These are phyloP conservation scores for Candida montana DNA, from an alignment of 805 yeast genomes.

Conservation along the genomic window DNA sequence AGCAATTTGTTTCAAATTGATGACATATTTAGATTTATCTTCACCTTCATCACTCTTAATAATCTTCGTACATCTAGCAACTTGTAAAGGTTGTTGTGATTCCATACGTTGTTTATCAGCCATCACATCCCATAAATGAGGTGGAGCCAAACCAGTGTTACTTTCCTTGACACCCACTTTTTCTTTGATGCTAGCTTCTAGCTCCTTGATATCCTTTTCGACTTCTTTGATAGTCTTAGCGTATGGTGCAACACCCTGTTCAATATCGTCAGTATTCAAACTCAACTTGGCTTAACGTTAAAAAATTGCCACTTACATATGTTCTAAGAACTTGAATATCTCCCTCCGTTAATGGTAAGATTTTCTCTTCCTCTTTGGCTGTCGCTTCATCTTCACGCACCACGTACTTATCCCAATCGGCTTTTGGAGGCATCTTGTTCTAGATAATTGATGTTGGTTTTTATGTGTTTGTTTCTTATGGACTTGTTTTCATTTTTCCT, in stretches of 20 bases:
- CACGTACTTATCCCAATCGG: conserved; percentile 96
- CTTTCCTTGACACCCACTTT: conserved; percentile 91
- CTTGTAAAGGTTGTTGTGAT: conserved; percentile 95
- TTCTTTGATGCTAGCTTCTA: conserved; percentile 86
- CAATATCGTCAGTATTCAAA: conserved; percentile 11
- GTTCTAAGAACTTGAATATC: conserved; percentile 97
- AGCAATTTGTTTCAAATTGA: conserved; percentile 96
- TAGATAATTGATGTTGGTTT: conserved; percentile 1
- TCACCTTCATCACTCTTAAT: conserved; percentile 62
- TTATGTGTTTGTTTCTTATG: background rate
- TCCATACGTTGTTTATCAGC: conserved; percentile 93
- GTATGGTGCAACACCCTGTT: conserved; percentile 89
- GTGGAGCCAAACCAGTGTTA: conserved; percentile 97
- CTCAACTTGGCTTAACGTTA: conserved; percentile 1
- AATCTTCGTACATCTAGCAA: conserved; percentile 97
- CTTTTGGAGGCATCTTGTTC: conserved; percentile 82
- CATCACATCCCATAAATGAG: conserved; percentile 94
- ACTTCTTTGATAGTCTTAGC: conserved; percentile 72
- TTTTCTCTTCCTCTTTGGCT: conserved; percentile 55
- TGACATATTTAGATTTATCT: conserved; percentile 87
- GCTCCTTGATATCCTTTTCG: conserved; percentile 79
- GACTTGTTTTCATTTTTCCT: background rate
- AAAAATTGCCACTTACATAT: conserved; percentile 38
- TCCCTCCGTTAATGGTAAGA: conserved; percentile 86
- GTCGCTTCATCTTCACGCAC: conserved; percentile 70